These are phyloP conservation scores for Coffea canephora DNA, from an alignment of 257 asterid genomes.

Conservation along the genomic window DNA sequence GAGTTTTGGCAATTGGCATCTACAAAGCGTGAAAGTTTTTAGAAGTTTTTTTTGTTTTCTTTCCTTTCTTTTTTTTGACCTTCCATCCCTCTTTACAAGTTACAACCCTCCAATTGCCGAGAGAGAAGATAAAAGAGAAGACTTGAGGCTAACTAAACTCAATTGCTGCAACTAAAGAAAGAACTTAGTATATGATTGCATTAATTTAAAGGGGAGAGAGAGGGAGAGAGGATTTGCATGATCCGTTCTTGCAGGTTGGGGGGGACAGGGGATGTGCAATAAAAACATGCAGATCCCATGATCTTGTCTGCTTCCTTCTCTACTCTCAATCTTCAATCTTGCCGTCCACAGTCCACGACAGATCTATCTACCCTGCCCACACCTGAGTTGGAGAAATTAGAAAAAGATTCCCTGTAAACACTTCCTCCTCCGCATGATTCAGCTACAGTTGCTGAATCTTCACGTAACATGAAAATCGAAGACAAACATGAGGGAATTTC, in stretches of 20 bases:
- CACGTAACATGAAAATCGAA: neutral
- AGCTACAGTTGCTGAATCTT: neutral
- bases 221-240: conserved; percentile 37
- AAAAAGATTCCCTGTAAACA: neutral
- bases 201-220: neutral
- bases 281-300: conserved; percentile 63
- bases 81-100: too few species aligned
- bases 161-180: neutral
- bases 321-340: conserved; percentile 17
- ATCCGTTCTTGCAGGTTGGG: conserved; percentile 29
- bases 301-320: conserved; percentile 40
- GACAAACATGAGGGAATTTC: too few species aligned
- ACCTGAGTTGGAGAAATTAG: neutral
- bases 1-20: neutral
- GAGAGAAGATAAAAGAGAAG: neutral
- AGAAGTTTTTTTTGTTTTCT: neutral
- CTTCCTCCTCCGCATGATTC: neutral
- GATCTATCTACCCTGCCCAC: neutral
- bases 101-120: too few species aligned
- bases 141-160: neutral
- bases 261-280: conserved; percentile 25
- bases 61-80: too few species aligned
- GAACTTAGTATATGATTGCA: neutral
- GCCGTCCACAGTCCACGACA: conserved; percentile 25
- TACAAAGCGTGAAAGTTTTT: conserved; percentile 18